Percentiles rank a stretch among this genome's conserved stretches.
Conservation (phyloP, 1,284 basidiomycete species). For the Ganoderma lingzhi region DNA sequence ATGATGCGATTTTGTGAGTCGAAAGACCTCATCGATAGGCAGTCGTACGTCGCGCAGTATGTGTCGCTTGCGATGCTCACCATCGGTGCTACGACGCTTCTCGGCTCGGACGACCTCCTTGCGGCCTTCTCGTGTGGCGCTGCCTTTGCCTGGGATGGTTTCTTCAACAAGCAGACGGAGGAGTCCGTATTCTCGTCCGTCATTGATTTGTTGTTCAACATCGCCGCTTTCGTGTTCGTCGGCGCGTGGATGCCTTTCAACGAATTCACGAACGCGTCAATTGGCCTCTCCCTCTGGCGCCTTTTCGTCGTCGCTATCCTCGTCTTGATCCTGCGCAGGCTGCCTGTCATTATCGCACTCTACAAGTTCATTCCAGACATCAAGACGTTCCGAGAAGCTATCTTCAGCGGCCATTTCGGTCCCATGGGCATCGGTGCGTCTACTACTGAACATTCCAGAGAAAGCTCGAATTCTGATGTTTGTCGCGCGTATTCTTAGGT, state of each 20-base stretch:
- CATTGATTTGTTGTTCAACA: constrained; percentile 92
- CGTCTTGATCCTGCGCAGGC: constrained; percentile 79
- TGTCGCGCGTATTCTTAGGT: constrained; percentile 47
- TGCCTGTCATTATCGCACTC: constrained; percentile 85
- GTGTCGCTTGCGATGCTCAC: constrained; percentile 83
- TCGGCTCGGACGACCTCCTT: constrained; percentile 94
- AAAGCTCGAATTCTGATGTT: constrained; percentile 24
- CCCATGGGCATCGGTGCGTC: constrained; percentile 84
- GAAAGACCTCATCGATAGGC: constrained; percentile 92
- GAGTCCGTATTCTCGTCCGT: constrained; percentile 96
- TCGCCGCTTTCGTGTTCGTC: constrained; percentile 90
- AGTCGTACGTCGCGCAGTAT: constrained; percentile 88
- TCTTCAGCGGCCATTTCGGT: constrained; percentile 95
- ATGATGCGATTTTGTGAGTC: constrained; percentile 96
- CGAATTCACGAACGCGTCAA: constrained; percentile 69
- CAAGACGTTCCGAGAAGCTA: constrained; percentile 87
- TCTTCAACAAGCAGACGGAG: constrained; percentile 97
- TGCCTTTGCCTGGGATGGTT: constrained; percentile 98
- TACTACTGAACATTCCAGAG: background rate
- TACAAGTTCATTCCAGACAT: constrained; percentile 95
- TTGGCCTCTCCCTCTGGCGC: constrained; percentile 84
- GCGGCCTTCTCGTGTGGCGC: constrained; percentile 96
- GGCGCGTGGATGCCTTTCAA: constrained; percentile 95
- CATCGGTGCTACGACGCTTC: constrained; percentile 83
- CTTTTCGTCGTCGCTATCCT: constrained; percentile 84